A percentile compares a stretch with the other conserved stretches of the same genome.
Evolutionary conservation across 1,139 yeast genomes (phyloP).

Genomic region (Fermentozyma sake): DNA sequence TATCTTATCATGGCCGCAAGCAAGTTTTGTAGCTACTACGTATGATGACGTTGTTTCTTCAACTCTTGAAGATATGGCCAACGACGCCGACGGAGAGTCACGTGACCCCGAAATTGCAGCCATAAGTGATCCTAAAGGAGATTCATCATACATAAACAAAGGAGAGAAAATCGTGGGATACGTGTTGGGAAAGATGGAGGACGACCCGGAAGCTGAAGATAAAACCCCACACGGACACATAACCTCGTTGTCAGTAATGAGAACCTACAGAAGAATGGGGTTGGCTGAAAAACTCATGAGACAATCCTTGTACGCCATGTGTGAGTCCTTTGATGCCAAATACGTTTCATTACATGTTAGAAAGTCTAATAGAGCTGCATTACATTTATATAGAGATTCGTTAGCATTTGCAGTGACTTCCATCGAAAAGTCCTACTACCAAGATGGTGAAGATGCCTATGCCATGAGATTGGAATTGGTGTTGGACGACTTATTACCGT

Average conservation of each 20-base stretch:
- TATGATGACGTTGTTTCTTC: conserved; percentile 30
- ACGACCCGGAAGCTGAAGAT: conserved; percentile 73
- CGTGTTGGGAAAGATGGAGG: conserved; percentile 95
- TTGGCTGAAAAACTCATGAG: conserved; percentile 91
- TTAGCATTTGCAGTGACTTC: conserved; percentile 75
- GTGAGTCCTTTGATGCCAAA: conserved; percentile 78
- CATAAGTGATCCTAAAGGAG: conserved; percentile 44
- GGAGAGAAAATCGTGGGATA: conserved; percentile 90
- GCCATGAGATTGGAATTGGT: conserved; percentile 74
- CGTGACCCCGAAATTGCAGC: conserved; percentile 11
- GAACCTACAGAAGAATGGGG: conserved; percentile 93
- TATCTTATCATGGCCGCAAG: conserved; percentile 95
- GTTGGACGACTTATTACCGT: conserved; percentile 58
- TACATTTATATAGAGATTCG: conserved; percentile 86
- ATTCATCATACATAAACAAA: conserved; percentile 51
- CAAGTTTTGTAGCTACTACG: conserved; percentile 91
- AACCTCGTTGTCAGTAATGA: conserved; percentile 90
- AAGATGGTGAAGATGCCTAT: conserved; percentile 98
- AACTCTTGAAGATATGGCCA: conserved; percentile 27
- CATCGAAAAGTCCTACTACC: conserved; percentile 84
- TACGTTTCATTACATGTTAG: conserved; percentile 92
- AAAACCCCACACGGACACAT: conserved; percentile 88
- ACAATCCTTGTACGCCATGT: conserved; percentile 72
- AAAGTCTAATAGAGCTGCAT: conserved; percentile 89
- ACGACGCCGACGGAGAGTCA: conserved; percentile 27